Evolutionary conservation across 2,329 filamentous ascomycete species (phyloP).

Genomic region (Cadophora gregata): DNA sequence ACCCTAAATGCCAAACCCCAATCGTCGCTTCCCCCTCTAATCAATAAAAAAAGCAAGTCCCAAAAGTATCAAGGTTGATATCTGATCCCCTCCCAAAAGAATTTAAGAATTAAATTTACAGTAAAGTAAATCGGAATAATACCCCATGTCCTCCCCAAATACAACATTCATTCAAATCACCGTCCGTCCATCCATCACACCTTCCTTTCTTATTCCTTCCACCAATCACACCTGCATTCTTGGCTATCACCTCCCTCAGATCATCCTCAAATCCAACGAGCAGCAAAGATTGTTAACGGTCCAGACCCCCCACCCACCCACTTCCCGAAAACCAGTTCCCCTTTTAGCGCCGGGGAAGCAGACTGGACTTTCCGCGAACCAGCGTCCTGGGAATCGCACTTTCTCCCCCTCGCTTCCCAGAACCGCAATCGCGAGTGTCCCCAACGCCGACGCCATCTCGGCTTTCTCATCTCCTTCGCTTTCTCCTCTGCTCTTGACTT

Average conservation of each 20-base stretch:
- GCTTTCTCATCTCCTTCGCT: constrained; percentile 6
- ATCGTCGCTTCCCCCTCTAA: not conserved
- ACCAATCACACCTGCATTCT: not conserved
- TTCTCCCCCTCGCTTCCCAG: not conserved
- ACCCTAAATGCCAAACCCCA: not conserved
- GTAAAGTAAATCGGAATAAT: not conserved
- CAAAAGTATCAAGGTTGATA: not conserved
- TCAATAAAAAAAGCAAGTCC: not conserved
- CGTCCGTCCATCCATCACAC: not conserved
- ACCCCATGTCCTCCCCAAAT: not conserved
- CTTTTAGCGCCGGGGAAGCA: constrained; percentile 7
- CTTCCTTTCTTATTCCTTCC: not conserved
- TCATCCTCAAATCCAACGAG: not conserved
- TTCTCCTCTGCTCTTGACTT: not conserved
- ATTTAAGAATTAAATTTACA: not conserved
- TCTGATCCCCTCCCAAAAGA: not conserved
- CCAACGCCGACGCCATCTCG: constrained; percentile 1
- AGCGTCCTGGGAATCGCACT: not conserved
- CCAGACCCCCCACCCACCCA: not conserved
- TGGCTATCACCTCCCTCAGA: not conserved
- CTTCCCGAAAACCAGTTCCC: not conserved
- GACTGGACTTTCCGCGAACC: not conserved
- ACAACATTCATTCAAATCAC: not conserved
- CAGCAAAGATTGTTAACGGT: too few species aligned
- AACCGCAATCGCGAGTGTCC: not conserved